Evolutionary conservation across 345 rosid species (phyloP), one percentile per base, ranked within the genome.

Genomic region (Boechera retrofracta): DNA sequence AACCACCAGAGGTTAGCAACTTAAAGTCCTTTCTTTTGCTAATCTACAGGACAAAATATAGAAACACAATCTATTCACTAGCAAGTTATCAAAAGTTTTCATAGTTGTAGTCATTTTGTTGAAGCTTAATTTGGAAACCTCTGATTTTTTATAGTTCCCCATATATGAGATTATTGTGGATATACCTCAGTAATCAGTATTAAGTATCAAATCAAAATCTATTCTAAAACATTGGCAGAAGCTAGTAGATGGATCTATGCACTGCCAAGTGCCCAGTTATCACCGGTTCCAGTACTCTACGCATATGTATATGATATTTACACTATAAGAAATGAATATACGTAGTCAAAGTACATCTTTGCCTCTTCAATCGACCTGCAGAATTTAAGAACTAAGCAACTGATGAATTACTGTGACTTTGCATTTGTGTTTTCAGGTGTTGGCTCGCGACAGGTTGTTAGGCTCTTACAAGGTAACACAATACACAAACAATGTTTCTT

Each of bases 361-460:
- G 21, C 21, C 7, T 28, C 26, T 13, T 64, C 6, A 24, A 42
- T 47, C 31, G 48, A 67, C 60, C 47, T 21, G 11, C 42, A 47
- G n/a, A 65, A 28, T 39, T 9, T 2, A 41, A 41, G 32, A 44
- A 42, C 21, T 39, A 48, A 16, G 32, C 10, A 51, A 4, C 28
- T 67, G 51, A 33, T 36, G 11, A 16, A 45, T 18, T 2, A 32
- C n/a, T 64, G 5, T 38, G 31, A 24, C 48, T 57, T 62, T 71
- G 54, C 32, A 45, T 45, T 53, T 53, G 61, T 75, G 75, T 48
- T 68, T 60, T 70, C 84, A 94, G 98, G 85, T 94, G 77, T 83
- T 94, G 76, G 98, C 97, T 79, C 95, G 98, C 4, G 98, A 92
- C 77, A 86, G 98, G 81, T 80, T 90, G 75, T 76, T 94, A 67